phyloP scores from a whole-genome alignment of 805 yeast genomes.

The Wickerhamomyces xylosicus region DNA sequence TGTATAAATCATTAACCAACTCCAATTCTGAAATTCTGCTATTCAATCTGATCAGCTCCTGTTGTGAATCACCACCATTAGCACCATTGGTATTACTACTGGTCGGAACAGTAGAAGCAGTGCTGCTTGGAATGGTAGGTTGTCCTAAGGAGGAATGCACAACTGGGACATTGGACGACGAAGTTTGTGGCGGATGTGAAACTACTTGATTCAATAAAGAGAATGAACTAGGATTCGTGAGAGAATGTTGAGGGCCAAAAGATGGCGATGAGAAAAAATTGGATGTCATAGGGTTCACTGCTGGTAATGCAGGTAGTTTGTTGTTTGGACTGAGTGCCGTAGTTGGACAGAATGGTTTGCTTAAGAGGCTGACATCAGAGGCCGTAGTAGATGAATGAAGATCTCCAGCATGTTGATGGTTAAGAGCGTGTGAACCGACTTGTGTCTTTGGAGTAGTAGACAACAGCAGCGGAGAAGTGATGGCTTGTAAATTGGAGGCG shows the following conservation, averaged over 20 bases:
- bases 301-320: conserved; percentile 11
- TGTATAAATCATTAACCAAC: conserved; percentile 79
- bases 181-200: conserved; percentile 1
- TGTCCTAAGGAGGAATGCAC: not conserved
- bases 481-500: conserved; percentile 52
- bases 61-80: conserved; percentile 10
- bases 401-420: conserved; percentile 21
- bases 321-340: conserved; percentile 10
- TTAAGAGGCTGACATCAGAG: conserved; percentile 4
- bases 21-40: conserved; percentile 85
- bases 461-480: conserved; percentile 54
- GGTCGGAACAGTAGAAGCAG: not conserved
- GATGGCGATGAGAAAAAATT: conserved; percentile 29
- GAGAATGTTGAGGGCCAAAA: conserved; percentile 32
- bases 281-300: conserved; percentile 1
- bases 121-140: not conserved
- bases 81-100: conserved; percentile 1
- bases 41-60: conserved; percentile 35
- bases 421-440: conserved; percentile 24
- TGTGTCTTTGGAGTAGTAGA: conserved; percentile 30
- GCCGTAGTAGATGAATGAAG: conserved; percentile 7
- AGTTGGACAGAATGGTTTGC: conserved; percentile 17
- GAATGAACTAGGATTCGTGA: conserved; percentile 19
- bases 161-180: no score
- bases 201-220: conserved; percentile 7